Conservation (phyloP, 2,329 filamentous ascomycete genomes). For the Tolypocladium tundrense region DNA sequence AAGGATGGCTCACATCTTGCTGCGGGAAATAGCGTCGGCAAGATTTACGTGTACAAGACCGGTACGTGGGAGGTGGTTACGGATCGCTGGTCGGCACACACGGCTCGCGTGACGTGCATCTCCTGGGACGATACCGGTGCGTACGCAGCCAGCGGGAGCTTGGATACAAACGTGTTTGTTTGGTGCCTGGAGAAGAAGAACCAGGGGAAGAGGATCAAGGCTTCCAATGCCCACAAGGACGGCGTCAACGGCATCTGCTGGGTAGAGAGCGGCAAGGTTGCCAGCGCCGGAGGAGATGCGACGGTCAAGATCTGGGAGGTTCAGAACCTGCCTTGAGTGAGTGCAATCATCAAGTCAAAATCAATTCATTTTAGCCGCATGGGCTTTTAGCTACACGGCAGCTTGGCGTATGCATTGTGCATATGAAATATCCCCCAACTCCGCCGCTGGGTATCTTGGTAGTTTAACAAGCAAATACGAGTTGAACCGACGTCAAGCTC, state of each 20-base stretch:
- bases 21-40: conserved; percentile 73
- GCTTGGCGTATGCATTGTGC: not conserved
- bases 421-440: not conserved
- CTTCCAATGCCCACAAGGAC: conserved; percentile 86
- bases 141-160: conserved; percentile 70
- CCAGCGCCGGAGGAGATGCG: conserved; percentile 77
- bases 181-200: conserved; percentile 75
- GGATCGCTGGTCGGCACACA: conserved; percentile 58
- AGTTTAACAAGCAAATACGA: not conserved
- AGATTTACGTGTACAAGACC: conserved; percentile 69
- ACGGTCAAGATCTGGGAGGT: conserved; percentile 76
- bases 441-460: not conserved
- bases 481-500: too few species aligned
- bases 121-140: conserved; percentile 71
- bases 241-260: conserved; percentile 84
- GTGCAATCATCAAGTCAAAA: not conserved
- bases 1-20: conserved; percentile 67
- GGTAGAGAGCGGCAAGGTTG: conserved; percentile 60
- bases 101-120: conserved; percentile 45
- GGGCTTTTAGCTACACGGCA: not conserved
- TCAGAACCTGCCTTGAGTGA: conserved; percentile 21
- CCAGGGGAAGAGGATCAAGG: conserved; percentile 76
- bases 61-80: conserved; percentile 60
- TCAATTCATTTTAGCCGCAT: not conserved
- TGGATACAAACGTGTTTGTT: conserved; percentile 87